Evolutionary conservation across 768 basidiomycete species (phyloP), one percentile per base, ranked within the genome.

Genomic region (Lactarius sanguifluus): DNA sequence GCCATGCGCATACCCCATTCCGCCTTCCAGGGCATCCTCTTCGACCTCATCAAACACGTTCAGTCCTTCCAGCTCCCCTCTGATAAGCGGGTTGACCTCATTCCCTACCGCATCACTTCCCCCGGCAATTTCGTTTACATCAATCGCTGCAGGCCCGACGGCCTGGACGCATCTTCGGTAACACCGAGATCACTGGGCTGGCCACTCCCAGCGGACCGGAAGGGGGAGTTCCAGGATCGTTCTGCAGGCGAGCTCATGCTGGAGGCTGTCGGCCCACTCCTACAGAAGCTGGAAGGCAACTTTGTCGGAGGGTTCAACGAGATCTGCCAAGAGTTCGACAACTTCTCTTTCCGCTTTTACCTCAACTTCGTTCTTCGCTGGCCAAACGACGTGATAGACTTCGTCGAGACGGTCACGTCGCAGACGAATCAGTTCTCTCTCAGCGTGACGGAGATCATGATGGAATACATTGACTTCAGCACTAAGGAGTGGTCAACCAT

Each of bases 341-440:
- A 69, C 34, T 71, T 60, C 56, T 66, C 72, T 12, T 73, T 72
- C 57, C 72, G 72, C 12, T 63, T 57, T 52, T 72, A 73, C 61
- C 66, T 72, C 38, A 45, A 9, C 30, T 59, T 40, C 23, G 8
- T 43, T 23, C 59, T 64, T 34, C 59, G 32, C 5, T 73, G 71
- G 67, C 69, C 70, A 25, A 43, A 47, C 25, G 69, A 64, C 12
- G 70, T 72, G 16, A 61, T 72, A 3, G 72, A 73, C 54, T 72
- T 72, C n/a, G 18, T 69, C 54, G 72, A 72, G 61, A 73, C 70
- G n/a, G 57, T 73, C 55, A 62, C 60, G 4, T 72, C 72, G 20
- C 72, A 72, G 30, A 72, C 72, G 25, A 72, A 72, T 55, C 72
- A 72, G 57, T 72, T 72, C 72, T 55, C 64, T 13, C 72, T 73